Evolutionary conservation across 2,329 filamentous ascomycete species (phyloP), one percentile per base, ranked within the genome.

Genomic region (Macroventuria anomochaeta): DNA sequence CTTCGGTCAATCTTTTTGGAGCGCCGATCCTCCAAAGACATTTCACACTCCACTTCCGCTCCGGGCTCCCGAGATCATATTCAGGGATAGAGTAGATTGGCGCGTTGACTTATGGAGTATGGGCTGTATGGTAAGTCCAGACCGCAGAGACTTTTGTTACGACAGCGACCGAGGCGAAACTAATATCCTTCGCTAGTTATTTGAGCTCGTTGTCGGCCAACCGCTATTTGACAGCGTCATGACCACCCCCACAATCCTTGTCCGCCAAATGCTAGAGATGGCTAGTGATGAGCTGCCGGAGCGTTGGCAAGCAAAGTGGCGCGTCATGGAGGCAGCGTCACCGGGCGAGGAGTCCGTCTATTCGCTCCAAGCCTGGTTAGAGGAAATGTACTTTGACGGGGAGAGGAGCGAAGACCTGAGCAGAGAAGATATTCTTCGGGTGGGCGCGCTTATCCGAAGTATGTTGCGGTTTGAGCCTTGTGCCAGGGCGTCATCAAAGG

Each of bases 41-140:
- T 62, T 77, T 10, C 60, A 74, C 36, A 76, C 70, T 23, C 76
- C 72, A 10, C 52, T 77, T 34, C 2, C 49, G 46, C 33, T 77
- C 44, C 68, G 70, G 10, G 68, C 75, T 36, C 75, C 76, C 0
- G 75, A 78, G 59, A 56, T 74, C 42, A 66, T 79, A 20, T 76
- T 78, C 46, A 34, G 61, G 38, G 73, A 77, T 21, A 47, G 41
- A 10, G 48, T 74, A 38, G 69, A 77, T 61, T 57, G 73, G 62
- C 68, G 62, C 40, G 66, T 77, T 5, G 73, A 77, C 42, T 51
- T 77, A 12, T 78, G 73, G 75, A 72, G 72, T 54, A 63, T 72
- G 61, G 75, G 68, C 2, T 76, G 70, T 37, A 64, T 74, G 54
- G 73, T 77, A 52, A 46, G 69, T 70, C 6, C 26, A 25, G 2